Evolutionary conservation across 148 eudicot species (phyloP).

Genomic region (Tetragonia tetragonoides): DNA sequence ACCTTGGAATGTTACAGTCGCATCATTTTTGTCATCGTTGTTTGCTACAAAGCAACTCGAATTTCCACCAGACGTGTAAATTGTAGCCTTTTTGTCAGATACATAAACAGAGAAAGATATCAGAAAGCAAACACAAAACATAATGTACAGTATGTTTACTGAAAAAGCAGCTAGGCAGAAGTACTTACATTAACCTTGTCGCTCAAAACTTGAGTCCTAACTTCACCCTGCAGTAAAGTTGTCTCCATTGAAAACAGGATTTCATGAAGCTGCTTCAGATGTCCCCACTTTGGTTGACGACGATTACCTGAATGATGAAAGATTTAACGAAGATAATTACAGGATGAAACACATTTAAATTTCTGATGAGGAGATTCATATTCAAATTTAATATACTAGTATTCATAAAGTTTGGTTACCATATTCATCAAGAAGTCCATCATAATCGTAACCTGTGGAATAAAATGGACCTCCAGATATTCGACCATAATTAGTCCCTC

Average conservation of each 20-base stretch:
- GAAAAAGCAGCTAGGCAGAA: too few relatives aligned
- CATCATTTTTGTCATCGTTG: conserved; percentile 22
- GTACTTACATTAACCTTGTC: background rate
- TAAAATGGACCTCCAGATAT: conserved; percentile 43
- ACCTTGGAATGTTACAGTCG: conserved; percentile 43
- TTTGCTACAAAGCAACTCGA: conserved; percentile 23
- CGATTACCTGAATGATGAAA: conserved; percentile 15
- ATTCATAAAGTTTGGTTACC: background rate
- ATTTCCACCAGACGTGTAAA: background rate
- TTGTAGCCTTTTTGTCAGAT: conserved; percentile 10
- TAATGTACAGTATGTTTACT: too few relatives aligned
- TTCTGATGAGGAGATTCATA: too few relatives aligned
- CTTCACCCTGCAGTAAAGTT: conserved; percentile 22
- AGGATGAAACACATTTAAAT: too few relatives aligned
- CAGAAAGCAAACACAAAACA: too few relatives aligned
- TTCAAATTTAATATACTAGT: too few relatives aligned
- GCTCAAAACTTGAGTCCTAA: background rate
- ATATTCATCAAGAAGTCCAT: conserved; percentile 45
- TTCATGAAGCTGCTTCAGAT: conserved; percentile 35
- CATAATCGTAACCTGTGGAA: conserved; percentile 47
- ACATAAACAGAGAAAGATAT: too few relatives aligned
- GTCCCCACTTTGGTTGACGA: conserved; percentile 46
- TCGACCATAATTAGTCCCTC: conserved; percentile 57
- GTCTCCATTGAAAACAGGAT: conserved; percentile 26
- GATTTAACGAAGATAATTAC: background rate